phyloP scores from a whole-genome alignment of 2,329 filamentous ascomycete species.

The Chaetomium globosum region DNA sequence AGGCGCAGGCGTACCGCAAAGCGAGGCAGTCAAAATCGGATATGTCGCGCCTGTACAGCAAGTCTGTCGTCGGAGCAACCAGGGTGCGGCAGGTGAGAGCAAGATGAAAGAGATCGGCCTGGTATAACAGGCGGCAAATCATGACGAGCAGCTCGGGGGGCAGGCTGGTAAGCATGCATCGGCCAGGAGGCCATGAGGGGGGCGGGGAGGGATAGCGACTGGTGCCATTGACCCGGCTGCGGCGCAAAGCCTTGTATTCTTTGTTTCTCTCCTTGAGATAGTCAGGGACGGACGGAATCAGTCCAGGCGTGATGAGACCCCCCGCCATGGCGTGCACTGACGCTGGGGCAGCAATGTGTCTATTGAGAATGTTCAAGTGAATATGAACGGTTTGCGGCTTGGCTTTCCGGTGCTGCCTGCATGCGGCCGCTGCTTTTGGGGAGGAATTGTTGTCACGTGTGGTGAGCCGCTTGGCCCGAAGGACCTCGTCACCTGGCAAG shows the following conservation, averaged over 20 bases:
- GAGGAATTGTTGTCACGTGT: too few relatives aligned
- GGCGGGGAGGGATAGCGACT: constrained; percentile 10
- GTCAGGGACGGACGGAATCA: not conserved
- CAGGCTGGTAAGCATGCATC: constrained; percentile 24
- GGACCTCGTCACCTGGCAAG: not conserved
- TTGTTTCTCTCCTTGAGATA: constrained; percentile 13
- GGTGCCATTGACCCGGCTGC: not conserved
- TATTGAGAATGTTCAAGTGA: not conserved
- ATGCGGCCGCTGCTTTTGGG: too few relatives aligned
- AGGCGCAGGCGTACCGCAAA: constrained; percentile 30
- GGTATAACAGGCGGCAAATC: constrained; percentile 24
- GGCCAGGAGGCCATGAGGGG: constrained; percentile 12
- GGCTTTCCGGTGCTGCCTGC: not conserved
- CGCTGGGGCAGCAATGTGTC: not conserved
- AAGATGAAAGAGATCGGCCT: constrained; percentile 30
- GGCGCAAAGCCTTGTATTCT: constrained; percentile 18
- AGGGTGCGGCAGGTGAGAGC: constrained; percentile 24
- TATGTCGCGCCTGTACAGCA: constrained; percentile 28
- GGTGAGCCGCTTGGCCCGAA: too few relatives aligned
- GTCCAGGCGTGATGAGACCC: not conserved
- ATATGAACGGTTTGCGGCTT: not conserved
- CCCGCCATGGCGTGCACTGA: not conserved
- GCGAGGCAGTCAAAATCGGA: constrained; percentile 29
- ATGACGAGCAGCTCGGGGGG: constrained; percentile 27
- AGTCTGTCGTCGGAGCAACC: not conserved